These are phyloP conservation scores for Aspergillus amoenus DNA, from an alignment of 2,329 filamentous ascomycete genomes.

Conservation along the genomic window DNA sequence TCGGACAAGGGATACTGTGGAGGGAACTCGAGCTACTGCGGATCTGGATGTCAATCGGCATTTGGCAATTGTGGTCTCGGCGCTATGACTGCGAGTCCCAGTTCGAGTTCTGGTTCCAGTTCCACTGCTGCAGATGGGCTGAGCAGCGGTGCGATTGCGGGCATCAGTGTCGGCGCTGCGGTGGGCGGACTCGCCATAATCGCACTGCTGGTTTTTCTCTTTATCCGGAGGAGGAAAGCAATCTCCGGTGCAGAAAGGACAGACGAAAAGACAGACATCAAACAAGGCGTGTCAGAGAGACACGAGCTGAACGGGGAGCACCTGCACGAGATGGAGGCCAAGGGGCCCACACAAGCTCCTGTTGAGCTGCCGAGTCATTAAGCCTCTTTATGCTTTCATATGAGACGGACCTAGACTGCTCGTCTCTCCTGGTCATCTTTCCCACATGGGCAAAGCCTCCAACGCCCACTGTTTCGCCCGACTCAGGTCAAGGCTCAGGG, in stretches of 20 bases:
- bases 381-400: not conserved
- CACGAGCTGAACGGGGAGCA: not conserved
- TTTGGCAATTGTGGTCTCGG: conserved; percentile 1
- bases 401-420: not conserved
- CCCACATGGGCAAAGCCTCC: too few relatives aligned
- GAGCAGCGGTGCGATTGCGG: conserved; percentile 7
- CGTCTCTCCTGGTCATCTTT: too few relatives aligned
- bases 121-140: not conserved
- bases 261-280: not conserved
- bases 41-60: not conserved
- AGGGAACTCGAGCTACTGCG: conserved; percentile 1
- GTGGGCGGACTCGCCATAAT: not conserved
- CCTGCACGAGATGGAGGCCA: not conserved
- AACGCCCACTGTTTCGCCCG: too few relatives aligned
- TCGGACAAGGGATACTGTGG: conserved; percentile 8
- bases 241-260: not conserved
- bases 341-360: not conserved
- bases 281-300: not conserved
- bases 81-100: not conserved
- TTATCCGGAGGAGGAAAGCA: not conserved
- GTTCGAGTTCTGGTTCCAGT: not conserved
- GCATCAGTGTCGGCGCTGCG: conserved; percentile 5
- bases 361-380: not conserved
- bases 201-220: not conserved
- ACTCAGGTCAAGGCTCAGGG: too few relatives aligned